Conservation (phyloP, 2,329 filamentous ascomycete species). For the Beauveria scarabaeidicola region DNA sequence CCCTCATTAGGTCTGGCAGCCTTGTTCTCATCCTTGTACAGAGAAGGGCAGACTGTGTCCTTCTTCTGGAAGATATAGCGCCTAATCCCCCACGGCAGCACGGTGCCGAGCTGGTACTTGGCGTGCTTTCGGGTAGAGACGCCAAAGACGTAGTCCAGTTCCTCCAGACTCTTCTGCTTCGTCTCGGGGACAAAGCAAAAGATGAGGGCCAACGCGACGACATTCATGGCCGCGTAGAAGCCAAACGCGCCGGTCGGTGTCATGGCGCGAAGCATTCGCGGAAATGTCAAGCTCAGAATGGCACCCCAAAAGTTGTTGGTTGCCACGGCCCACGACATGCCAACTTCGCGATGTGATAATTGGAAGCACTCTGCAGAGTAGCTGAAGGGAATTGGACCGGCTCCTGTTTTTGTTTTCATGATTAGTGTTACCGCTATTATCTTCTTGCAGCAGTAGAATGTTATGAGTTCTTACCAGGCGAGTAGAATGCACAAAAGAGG, state of each 20-base stretch:
- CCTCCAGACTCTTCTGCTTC: conserved; percentile 29
- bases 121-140: conserved; percentile 25
- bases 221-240: conserved; percentile 53
- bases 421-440: not conserved
- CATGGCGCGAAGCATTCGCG: conserved; percentile 32
- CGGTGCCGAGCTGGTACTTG: conserved; percentile 25
- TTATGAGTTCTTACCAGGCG: conserved; percentile 32
- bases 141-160: conserved; percentile 31
- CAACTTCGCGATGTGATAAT: conserved; percentile 50
- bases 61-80: conserved; percentile 17
- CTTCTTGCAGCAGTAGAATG: not conserved
- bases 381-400: conserved; percentile 50
- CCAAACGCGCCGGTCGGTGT: conserved; percentile 29
- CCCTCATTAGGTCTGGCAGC: not conserved
- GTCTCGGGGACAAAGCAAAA: conserved; percentile 53
- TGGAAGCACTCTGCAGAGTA: conserved; percentile 54
- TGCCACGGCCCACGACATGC: conserved; percentile 52
- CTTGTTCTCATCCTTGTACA: not conserved
- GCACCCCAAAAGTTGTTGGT: conserved; percentile 45
- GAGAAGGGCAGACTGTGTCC: not conserved
- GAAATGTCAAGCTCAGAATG: conserved; percentile 39
- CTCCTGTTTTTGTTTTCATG: conserved; percentile 18
- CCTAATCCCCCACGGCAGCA: conserved; percentile 26
- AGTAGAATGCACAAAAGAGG: conserved; percentile 56
- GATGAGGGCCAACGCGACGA: conserved; percentile 53